Base-by-base conservation (phyloP, 2,329 filamentous ascomycete species). In the Endoconidiophora laricicola region DNA sequence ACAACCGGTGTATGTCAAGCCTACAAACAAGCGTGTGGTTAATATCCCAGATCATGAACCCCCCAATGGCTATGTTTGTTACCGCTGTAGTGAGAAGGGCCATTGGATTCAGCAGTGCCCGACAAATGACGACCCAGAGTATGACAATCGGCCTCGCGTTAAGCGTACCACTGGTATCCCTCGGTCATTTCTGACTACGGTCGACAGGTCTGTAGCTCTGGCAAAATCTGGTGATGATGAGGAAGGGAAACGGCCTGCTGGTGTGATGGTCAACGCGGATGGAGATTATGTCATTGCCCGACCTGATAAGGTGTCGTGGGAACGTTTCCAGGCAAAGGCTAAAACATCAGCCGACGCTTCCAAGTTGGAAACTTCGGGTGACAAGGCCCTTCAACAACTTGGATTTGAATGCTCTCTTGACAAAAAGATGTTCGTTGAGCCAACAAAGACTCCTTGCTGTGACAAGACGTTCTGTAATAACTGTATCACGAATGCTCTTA, bases 371-470 rank as follows among this genome's bases (percentile, higher is more conserved):
- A 77, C 79, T 56, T 76, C 81, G 58, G 85, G 80, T 61, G 83
- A 85, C 69, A 88, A 91, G 70, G 86, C 90, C 63, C 70, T 94
- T 59, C 82, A 86, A 67, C 84, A 91, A 65, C 81, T 78, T 60
- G 90, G 90, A 57, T 72, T 98, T 62, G 83, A 91, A 66, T 98
- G 91, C 72, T 76, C 87, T 57, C 83, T 96, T 73, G 91, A 96
- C 79, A 93, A 93, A 69, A 88, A 86, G 67, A 82, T 94, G 76
- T 95, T 96, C 70, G 81, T 93, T 79, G 86, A 95, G 66, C 90
- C 91, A 76, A 91, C 93, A 75, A 94, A 94, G 78, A 96, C 91
- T 62, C 90, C 91, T 58, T 98, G 91, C 77, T 98, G 91, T 74
- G 78, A 84, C 70, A 93, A 84, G 76, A 95, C 88, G 63, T 98